Evolutionary conservation across 768 basidiomycete genomes (phyloP).

Genomic region (Vararia minispora): DNA sequence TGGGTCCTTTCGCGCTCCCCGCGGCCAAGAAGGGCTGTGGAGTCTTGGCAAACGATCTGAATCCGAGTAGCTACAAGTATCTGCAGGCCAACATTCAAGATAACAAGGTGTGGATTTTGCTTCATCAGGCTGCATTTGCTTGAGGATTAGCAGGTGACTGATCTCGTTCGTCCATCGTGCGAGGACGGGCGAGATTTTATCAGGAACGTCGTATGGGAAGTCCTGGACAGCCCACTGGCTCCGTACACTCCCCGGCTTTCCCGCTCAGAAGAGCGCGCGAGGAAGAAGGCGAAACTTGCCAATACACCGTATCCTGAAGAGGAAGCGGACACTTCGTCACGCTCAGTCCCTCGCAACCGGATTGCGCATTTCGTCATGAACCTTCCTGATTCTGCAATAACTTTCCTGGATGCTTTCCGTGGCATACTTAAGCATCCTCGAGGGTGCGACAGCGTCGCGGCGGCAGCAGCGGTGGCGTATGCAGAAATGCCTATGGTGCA

Average conservation of each 20-base stretch:
- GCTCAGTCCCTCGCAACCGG: conserved; percentile 29
- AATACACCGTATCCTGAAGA: too few relatives aligned
- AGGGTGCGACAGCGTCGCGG: conserved; percentile 34
- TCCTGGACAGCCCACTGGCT: conserved; percentile 58
- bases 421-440: conserved; percentile 45
- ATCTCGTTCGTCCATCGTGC: conserved; percentile 60
- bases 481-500: conserved; percentile 79
- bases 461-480: conserved; percentile 23
- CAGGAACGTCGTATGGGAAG: conserved; percentile 36
- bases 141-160: conserved; percentile 41
- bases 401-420: conserved; percentile 81
- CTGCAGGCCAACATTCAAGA: conserved; percentile 56
- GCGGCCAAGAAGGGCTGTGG: conserved; percentile 86
- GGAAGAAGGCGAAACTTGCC: conserved; percentile 16
- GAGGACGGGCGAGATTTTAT: conserved; percentile 89
- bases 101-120: conserved; percentile 52
- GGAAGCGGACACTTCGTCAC: too few relatives aligned
- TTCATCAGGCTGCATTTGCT: conserved; percentile 1
- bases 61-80: conserved; percentile 79
- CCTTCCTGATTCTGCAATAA: conserved; percentile 83
- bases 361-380: conserved; percentile 97
- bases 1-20: conserved; percentile 92
- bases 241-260: conserved; percentile 24
- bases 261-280: conserved; percentile 27
- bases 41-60: conserved; percentile 89